phyloP scores from a whole-genome alignment of 495 filamentous ascomycete species.

The Penicillium coffeae region DNA sequence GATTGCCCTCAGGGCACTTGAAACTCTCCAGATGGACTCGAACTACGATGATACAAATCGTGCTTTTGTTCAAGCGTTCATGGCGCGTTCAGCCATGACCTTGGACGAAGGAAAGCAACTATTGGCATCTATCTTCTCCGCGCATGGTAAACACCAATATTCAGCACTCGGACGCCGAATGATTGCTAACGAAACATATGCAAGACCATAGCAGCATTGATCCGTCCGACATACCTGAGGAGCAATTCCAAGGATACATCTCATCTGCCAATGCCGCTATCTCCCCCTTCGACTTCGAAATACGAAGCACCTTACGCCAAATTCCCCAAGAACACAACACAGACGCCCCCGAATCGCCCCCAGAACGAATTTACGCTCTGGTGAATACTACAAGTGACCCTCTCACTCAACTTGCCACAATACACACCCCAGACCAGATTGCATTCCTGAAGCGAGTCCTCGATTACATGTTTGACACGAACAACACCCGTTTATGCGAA shows the following conservation, averaged over 20 bases:
- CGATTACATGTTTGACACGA: constrained; percentile 85
- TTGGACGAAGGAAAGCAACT: constrained; percentile 67
- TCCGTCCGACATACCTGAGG: constrained; percentile 58
- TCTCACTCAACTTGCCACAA: constrained; percentile 82
- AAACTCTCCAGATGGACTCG: constrained; percentile 10
- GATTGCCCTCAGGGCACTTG: neutral
- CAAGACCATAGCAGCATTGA: constrained; percentile 38
- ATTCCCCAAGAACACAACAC: constrained; percentile 13
- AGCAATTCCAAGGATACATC: constrained; percentile 66
- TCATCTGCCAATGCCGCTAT: constrained; percentile 64
- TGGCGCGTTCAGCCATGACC: constrained; percentile 72
- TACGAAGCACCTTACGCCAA: constrained; percentile 68
- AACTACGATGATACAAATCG: constrained; percentile 67
- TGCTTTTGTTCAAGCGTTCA: constrained; percentile 90
- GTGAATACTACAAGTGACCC: constrained; percentile 87
- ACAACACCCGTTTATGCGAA: constrained; percentile 73
- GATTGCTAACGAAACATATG: neutral
- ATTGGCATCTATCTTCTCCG: constrained; percentile 70
- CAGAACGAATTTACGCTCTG: constrained; percentile 60
- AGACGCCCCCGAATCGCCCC: constrained; percentile 10
- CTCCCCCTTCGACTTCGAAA: constrained; percentile 80
- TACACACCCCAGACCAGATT: constrained; percentile 77
- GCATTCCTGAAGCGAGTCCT: constrained; percentile 83
- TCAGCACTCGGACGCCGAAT: neutral
- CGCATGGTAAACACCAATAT: constrained; percentile 49